Evolutionary conservation across 73 alveolate species (phyloP), one percentile per base, ranked within the genome.

Genomic region (Diophrys sp.): DNA sequence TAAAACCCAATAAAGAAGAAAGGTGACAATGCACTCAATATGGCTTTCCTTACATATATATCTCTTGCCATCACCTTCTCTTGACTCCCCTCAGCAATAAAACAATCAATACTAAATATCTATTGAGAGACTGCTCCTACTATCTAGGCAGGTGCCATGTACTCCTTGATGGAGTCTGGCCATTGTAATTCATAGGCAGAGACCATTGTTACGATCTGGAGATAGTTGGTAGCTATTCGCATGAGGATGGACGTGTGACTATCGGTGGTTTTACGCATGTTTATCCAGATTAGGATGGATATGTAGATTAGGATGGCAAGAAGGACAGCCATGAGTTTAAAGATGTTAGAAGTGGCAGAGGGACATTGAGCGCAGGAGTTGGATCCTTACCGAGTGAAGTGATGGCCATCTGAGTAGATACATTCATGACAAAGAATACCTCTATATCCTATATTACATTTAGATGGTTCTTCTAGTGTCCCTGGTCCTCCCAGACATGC

Each of bases 401-500:
- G n/a, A n/a, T n/a, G n/a, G n/a, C n/a, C n/a, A n/a, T n/a, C n/a
- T n/a, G n/a, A n/a, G n/a, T n/a, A n/a, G n/a, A n/a, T n/a, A n/a
- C n/a, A n/a, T n/a, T n/a, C n/a, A n/a, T n/a, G n/a, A n/a, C n/a
- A n/a, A n/a, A n/a, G n/a, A n/a, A n/a, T n/a, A n/a, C n/a, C n/a
- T n/a, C n/a, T n/a, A n/a, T n/a, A n/a, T n/a, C n/a, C n/a, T n/a
- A n/a, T n/a, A n/a, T n/a, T n/a, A n/a, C n/a, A n/a, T n/a, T n/a
- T n/a, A n/a, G n/a, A n/a, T n/a, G n/a, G n/a, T n/a, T n/a, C n/a
- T n/a, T n/a, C n/a, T n/a, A n/a, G n/a, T n/a, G n/a, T n/a, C n/a
- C 30, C 30, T 2, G 26, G 30, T 11, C 81, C 81, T 1, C 81
- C 81, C 5, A 73, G 56, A 14, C 81, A 73, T 24, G 81, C 33